Conservation (phyloP, 2,329 filamentous ascomycete genomes). For the Colletotrichum sp. region DNA sequence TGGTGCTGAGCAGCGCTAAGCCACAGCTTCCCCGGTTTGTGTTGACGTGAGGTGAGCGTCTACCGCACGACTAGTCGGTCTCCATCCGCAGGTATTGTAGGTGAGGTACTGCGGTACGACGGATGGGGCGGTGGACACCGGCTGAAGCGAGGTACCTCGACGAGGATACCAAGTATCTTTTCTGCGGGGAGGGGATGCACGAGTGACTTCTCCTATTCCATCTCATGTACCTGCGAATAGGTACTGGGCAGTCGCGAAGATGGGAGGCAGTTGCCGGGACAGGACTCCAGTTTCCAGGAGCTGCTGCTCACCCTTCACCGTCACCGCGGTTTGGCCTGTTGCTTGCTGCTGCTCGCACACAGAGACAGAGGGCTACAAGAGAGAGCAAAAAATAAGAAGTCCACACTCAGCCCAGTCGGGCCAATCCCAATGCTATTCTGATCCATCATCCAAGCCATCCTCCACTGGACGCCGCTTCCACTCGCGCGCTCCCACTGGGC, state of each 20-base stretch:
- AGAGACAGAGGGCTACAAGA: background rate
- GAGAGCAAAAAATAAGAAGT: background rate
- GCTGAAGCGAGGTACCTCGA: background rate
- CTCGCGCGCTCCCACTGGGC: background rate
- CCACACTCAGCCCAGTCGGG: conserved; percentile 12
- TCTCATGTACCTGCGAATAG: background rate
- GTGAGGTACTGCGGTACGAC: background rate
- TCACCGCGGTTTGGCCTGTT: background rate
- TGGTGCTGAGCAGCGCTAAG: conserved; percentile 18
- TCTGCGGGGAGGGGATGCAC: background rate
- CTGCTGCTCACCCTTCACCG: background rate
- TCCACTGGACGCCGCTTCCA: conserved; percentile 4
- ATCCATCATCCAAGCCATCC: conserved; percentile 19
- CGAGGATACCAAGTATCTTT: background rate
- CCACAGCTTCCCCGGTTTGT: conserved; percentile 19
- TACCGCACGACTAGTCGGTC: background rate
- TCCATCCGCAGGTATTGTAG: background rate
- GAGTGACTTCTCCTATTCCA: conserved; percentile 17
- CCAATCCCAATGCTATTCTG: conserved; percentile 18
- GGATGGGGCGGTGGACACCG: background rate
- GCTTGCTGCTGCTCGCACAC: background rate
- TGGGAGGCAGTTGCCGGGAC: background rate
- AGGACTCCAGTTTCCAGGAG: background rate
- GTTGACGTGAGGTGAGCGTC: conserved; percentile 12
- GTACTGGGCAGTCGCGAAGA: background rate